Evolutionary conservation across 2,329 filamentous ascomycete species (phyloP).

Genomic region (Xylaria hypoxylon): DNA sequence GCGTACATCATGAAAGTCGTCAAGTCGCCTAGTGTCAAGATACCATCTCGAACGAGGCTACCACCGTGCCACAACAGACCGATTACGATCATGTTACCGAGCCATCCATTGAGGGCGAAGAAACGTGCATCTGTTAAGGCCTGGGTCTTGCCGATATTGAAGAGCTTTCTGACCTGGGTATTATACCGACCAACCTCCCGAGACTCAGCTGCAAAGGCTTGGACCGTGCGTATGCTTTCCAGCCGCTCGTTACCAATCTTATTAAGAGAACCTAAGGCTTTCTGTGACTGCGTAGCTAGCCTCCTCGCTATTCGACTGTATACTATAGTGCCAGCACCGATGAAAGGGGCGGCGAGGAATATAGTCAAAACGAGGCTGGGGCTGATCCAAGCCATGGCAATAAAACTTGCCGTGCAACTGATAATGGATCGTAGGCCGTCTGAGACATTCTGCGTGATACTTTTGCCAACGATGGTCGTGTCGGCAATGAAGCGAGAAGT

Average conservation of each 20-base stretch:
- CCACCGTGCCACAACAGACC: constrained; percentile 91
- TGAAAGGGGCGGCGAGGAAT: constrained; percentile 87
- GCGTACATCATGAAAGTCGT: constrained; percentile 99
- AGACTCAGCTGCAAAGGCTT: constrained; percentile 94
- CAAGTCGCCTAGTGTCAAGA: constrained; percentile 90
- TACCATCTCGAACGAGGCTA: constrained; percentile 85
- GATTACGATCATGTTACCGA: constrained; percentile 96
- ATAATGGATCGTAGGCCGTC: constrained; percentile 93
- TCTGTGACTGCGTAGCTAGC: constrained; percentile 91
- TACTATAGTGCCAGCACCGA: constrained; percentile 89
- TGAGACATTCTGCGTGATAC: constrained; percentile 96
- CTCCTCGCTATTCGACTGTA: constrained; percentile 91
- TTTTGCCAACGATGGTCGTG: constrained; percentile 97
- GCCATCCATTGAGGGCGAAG: constrained; percentile 86
- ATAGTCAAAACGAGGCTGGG: constrained; percentile 89
- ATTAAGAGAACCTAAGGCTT: constrained; percentile 89
- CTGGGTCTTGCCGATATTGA: constrained; percentile 86
- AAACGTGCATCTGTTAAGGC: constrained; percentile 91
- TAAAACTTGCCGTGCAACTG: constrained; percentile 88
- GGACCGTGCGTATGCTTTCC: constrained; percentile 95
- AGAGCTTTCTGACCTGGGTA: constrained; percentile 90
- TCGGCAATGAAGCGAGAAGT: constrained; percentile 96
- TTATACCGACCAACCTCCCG: constrained; percentile 94
- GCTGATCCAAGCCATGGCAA: constrained; percentile 95
- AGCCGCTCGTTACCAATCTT: constrained; percentile 99